Percentiles rank a stretch among this genome's conserved stretches.
phyloP scores from a whole-genome alignment of 257 asterid genomes.

The Dorcoceras hygrometricum region DNA sequence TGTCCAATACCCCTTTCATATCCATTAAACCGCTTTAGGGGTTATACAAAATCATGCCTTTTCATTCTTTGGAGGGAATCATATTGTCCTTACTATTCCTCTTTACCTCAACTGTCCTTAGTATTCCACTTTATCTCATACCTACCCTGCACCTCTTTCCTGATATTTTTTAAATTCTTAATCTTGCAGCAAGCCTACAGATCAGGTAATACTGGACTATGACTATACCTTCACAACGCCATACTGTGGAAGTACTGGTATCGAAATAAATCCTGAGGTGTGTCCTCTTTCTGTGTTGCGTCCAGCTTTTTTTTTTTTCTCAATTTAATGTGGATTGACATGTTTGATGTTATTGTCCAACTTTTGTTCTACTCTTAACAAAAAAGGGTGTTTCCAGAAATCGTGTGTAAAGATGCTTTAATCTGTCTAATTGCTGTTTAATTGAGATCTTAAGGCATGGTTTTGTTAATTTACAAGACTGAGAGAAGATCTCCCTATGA shows the following conservation, averaged over 20 bases:
- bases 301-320: conserved; percentile 19
- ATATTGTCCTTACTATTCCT: conserved; percentile 11
- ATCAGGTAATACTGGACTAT: conserved; percentile 86
- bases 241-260: conserved; percentile 64
- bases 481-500: conserved; percentile 44
- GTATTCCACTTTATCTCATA: conserved; percentile 15
- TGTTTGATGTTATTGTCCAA: neutral
- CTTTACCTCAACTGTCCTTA: conserved; percentile 9
- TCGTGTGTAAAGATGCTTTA: conserved; percentile 10
- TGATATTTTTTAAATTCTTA: conserved; percentile 24
- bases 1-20: neutral
- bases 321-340: conserved; percentile 21
- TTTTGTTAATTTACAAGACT: conserved; percentile 49
- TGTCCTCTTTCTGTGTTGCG: conserved; percentile 30
- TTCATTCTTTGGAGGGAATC: neutral
- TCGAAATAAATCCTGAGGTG: conserved; percentile 61
- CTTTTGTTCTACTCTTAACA: conserved; percentile 4
- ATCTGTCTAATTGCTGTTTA: conserved; percentile 12
- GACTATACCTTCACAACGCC: conserved; percentile 99
- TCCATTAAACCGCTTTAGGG: neutral
- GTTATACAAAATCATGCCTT: neutral
- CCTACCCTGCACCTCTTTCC: conserved; percentile 19
- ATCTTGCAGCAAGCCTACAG: conserved; percentile 71
- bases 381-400: conserved; percentile 10
- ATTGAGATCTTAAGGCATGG: conserved; percentile 25